phyloP scores from a whole-genome alignment of 257 asterid species.

The Forsythia viridissima region DNA sequence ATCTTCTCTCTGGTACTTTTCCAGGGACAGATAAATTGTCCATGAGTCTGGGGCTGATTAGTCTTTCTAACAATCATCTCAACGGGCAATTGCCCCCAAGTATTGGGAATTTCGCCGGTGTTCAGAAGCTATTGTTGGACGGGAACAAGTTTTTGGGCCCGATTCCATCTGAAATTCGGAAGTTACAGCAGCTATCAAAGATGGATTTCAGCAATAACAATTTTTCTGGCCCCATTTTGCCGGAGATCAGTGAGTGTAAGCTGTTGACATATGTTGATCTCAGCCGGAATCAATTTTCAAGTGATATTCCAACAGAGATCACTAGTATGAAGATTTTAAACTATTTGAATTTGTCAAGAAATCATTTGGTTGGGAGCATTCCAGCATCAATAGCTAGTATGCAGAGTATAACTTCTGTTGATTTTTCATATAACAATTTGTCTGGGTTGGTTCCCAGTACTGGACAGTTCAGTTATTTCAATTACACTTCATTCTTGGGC shows the following conservation, averaged over 20 bases:
- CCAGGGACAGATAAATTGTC: conserved; percentile 54
- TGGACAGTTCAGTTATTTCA: conserved; percentile 89
- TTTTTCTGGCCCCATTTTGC: conserved; percentile 65
- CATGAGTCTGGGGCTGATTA: conserved; percentile 67
- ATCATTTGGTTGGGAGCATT: conserved; percentile 70
- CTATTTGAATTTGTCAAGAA: conserved; percentile 81
- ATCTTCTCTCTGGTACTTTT: conserved; percentile 71
- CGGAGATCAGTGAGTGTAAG: conserved; percentile 79
- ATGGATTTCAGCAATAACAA: conserved; percentile 81
- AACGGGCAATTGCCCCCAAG: conserved; percentile 78
- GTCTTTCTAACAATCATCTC: conserved; percentile 77
- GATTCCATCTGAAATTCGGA: conserved; percentile 78
- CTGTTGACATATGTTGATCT: conserved; percentile 80
- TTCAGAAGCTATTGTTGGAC: conserved; percentile 88
- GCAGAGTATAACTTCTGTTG: conserved; percentile 95
- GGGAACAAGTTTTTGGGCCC: conserved; percentile 81
- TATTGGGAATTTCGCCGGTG: conserved; percentile 73
- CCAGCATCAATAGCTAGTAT: conserved; percentile 75
- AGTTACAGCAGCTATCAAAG: conserved; percentile 86
- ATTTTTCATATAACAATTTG: conserved; percentile 86
- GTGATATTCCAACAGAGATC: conserved; percentile 78
- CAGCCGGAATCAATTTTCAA: conserved; percentile 77
- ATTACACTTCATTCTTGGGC: conserved; percentile 81
- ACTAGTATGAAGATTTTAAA: conserved; percentile 85
- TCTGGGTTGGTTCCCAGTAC: conserved; percentile 92